Conservation (phyloP, 805 yeast species). For the Kodamaea hsintzibuensis region DNA sequence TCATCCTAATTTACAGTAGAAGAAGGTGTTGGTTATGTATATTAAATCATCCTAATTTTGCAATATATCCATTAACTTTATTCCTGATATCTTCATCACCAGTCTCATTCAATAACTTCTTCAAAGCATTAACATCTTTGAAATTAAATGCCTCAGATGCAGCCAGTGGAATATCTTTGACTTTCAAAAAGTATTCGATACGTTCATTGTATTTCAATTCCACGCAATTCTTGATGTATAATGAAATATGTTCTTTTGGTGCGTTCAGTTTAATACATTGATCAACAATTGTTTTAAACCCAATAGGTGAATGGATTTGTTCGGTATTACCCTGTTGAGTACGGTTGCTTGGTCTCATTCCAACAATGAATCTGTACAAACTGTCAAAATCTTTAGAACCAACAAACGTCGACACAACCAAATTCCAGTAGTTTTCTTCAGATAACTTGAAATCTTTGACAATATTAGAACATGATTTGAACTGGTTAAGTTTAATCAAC, state of each 20-base stretch:
- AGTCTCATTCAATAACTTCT: constrained; percentile 18
- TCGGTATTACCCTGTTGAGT: constrained; percentile 37
- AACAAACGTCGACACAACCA: constrained; percentile 50
- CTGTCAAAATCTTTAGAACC: constrained; percentile 54
- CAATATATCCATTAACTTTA: constrained; percentile 22
- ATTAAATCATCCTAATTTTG: constrained; percentile 19
- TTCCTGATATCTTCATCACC: constrained; percentile 19
- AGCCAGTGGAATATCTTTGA: constrained; percentile 53
- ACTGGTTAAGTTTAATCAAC: constrained; percentile 45
- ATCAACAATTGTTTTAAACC: constrained; percentile 63
- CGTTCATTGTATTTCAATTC: constrained; percentile 46
- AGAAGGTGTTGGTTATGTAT: no score
- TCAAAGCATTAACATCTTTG: constrained; percentile 37
- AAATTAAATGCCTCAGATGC: constrained; percentile 48
- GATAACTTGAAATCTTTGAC: constrained; percentile 55
- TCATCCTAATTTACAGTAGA: no score
- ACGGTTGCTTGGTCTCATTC: constrained; percentile 9
- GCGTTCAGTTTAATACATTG: constrained; percentile 51
- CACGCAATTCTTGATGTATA: constrained; percentile 56
- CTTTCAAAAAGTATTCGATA: constrained; percentile 51
- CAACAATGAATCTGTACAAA: constrained; percentile 39
- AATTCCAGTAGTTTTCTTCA: constrained; percentile 57
- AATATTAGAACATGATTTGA: constrained; percentile 48
- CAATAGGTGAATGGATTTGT: constrained; percentile 63
- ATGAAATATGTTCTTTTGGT: constrained; percentile 58